These are phyloP conservation scores for Starmera stellimalicola DNA, from an alignment of 1,139 yeast species.

Conservation along the genomic window DNA sequence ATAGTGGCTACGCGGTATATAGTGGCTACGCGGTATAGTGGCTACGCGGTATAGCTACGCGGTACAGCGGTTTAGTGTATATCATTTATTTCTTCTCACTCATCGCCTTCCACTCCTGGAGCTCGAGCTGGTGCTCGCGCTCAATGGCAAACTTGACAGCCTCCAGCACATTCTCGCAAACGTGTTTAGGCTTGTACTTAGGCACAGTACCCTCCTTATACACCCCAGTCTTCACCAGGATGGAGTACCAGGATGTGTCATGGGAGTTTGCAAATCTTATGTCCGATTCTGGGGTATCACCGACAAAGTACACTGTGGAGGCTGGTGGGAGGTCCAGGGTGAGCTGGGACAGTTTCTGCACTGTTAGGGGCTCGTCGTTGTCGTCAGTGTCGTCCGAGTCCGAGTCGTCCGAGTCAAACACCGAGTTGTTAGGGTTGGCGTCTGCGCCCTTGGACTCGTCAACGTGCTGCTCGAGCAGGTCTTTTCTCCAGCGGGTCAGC, in stretches of 20 bases:
- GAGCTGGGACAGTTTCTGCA: constrained; percentile 29
- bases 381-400: constrained; percentile 26
- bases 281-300: constrained; percentile 90
- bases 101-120: constrained; percentile 52
- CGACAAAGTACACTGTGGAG: constrained; percentile 79
- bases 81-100: no score
- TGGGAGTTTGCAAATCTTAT: constrained; percentile 82
- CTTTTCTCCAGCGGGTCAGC: constrained; percentile 66
- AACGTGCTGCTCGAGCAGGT: constrained; percentile 64
- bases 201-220: constrained; percentile 74
- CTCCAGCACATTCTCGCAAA: constrained; percentile 64
- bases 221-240: constrained; percentile 80
- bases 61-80: no score
- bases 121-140: constrained; percentile 63
- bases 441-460: constrained; percentile 30
- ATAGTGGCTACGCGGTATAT: no score
- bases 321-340: constrained; percentile 65
- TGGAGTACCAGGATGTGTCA: constrained; percentile 77
- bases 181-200: constrained; percentile 67
- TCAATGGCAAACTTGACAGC: constrained; percentile 80
- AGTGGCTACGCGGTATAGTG: no score
- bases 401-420: constrained; percentile 20
- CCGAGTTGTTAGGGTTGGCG: constrained; percentile 4
- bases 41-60: no score
- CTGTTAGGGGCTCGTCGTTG: constrained; percentile 28